Conservation (phyloP, 305 asterid species). For the Rubia peregrina region DNA sequence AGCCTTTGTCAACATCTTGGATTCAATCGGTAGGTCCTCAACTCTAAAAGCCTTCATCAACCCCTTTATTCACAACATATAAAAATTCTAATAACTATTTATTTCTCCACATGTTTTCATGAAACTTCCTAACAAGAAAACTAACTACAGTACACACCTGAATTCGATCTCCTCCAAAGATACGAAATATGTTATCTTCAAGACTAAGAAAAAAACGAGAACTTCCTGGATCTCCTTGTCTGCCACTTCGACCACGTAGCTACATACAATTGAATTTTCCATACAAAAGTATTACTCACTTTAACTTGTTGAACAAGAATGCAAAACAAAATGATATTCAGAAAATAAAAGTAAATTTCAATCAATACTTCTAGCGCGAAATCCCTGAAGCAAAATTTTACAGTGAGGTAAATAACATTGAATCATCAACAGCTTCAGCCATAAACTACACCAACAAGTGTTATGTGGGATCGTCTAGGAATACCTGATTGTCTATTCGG, state of each 20-base stretch:
- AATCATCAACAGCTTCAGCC: background rate
- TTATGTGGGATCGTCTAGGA: background rate
- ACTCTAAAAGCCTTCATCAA: slow-evolving; percentile 98
- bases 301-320: background rate
- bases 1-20: slow-evolving; percentile 96
- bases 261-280: slow-evolving; percentile 28
- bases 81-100: background rate
- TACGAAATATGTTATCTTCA: slow-evolving; percentile 95
- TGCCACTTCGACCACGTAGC: slow-evolving; percentile 99
- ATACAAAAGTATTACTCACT: slow-evolving; percentile 14
- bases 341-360: background rate
- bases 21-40: slow-evolving; percentile 97
- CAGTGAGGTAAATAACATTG: background rate
- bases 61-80: slow-evolving; percentile 41
- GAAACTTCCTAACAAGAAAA: background rate
- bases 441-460: slow-evolving; percentile 16
- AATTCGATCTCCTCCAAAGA: slow-evolving; percentile 97
- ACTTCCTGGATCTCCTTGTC: slow-evolving; percentile 99
- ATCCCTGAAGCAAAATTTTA: background rate
- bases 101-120: background rate
- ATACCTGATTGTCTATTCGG: slow-evolving; percentile 96
- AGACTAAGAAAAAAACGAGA: slow-evolving; percentile 98
- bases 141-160: slow-evolving; percentile 45
- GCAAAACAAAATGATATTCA: slow-evolving; percentile 6
- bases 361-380: slow-evolving; percentile 2